Evolutionary conservation across 2,329 filamentous ascomycete genomes (phyloP), one percentile per base, ranked within the genome.

Genomic region (Colletotrichum sp.): DNA sequence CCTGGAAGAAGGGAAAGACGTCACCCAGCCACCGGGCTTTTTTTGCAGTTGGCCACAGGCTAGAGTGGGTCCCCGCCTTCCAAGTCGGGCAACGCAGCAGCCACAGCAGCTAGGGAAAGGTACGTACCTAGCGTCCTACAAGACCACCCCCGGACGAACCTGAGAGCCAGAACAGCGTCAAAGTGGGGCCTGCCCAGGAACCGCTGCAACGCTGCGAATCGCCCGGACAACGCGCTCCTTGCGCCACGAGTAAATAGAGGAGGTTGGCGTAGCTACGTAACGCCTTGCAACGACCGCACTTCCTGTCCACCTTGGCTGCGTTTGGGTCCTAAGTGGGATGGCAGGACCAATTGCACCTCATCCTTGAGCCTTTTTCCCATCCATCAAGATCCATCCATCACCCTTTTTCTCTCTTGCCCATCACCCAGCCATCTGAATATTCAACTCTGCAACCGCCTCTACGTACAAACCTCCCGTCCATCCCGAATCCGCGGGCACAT

Each of bases 391-490:
- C 47, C 55, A 68, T 68, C 55, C 51, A 65, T 76, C 62, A 61
- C 69, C 43, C 57, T 68, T 73, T 58, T 43, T 55, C 57, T 33
- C 57, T 43, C 66, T 66, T 64, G 59, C 66, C 47, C 34, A 33
- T 62, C 38, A 65, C 62, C 75, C 76, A 77, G 76, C 76, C 73
- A 77, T 76, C 75, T 64, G 66, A 74, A 77, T 77, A 76, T 69
- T 76, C 73, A 69, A 69, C 59, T 72, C 64, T 68, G 65, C 36
- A 68, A 43, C 51, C 63, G n/a, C 21, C 34, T 68, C 66, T 72
- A 62, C 38, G 38, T 43, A 43, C 55, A 73, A 70, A 73, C 71
- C 55, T 70, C 54, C 67, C 54, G 59, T 38, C 29, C 43, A 18
- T 38, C 33, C 70, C 65, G 62, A 75, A 31, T 21, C 51, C 61